Base-by-base conservation (phyloP, 2,329 filamentous ascomycete genomes). In the Arthrobotrys iridis region DNA sequence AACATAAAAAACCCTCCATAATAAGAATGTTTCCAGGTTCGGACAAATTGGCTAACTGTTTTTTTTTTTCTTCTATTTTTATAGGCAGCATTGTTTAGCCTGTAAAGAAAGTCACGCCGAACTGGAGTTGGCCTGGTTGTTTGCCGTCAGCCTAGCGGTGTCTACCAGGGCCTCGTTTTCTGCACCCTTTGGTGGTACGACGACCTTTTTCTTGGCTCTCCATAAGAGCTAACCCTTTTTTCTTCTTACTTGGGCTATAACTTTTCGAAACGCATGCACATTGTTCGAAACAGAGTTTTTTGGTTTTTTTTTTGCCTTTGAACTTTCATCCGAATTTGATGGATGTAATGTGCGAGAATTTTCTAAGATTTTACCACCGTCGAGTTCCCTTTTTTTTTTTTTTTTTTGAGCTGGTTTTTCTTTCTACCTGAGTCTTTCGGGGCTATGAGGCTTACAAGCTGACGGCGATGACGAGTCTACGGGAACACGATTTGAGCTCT, bases 51-150 rank as follows among this genome's bases (percentile, higher is more conserved):
- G 45, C 70, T 74, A 67, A 67, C 55, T 43, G 35, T 28, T 50
- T 70, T 70, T 37, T 40, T 72, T 50, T 70, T 70, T 37, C 28
- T 72, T 72, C 68, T 73, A 73, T 62, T 74, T 74, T 67, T 67
- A 67, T 63, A 74, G 70, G 70, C 70, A 28, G 70, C 70, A 24
- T 37, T 74, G 62, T 74, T 74, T 60, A 74, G 70, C 62, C 62
- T 74, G 57, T 74, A 58, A 58, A 35, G 20, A 41, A 72, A 52
- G 57, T 60, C 57, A 46, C 24, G 26, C 40, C 26, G 48, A 41
- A 28, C 8, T 15, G 15, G 15, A 62, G 41, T 2, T 15, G 26
- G 37, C 55, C 24, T 13, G 18, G 18, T 33, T 26, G 26, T 26
- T 66, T 35, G 46, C 48, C 59, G 59, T 72, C 67, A 72, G 58